phyloP scores from a whole-genome alignment of 495 filamentous ascomycete species.

The Penicillium tannophilum region DNA sequence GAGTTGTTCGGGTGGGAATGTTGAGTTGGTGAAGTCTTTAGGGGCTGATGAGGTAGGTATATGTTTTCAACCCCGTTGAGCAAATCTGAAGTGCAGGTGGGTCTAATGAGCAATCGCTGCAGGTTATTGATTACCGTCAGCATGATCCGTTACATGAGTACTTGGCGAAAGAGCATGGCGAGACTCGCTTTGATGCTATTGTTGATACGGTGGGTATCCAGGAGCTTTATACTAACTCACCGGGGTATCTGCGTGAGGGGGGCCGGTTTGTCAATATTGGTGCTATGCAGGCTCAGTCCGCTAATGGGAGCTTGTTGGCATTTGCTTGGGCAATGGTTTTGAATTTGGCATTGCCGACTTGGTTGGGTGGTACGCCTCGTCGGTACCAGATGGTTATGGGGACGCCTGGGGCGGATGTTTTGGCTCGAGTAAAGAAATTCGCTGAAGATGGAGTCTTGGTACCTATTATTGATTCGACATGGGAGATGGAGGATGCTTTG shows the following conservation, averaged over 20 bases:
- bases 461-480: conserved; percentile 1
- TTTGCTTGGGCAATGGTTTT: neutral
- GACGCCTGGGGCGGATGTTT: neutral
- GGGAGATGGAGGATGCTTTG: conserved; percentile 8
- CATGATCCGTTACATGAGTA: conserved; percentile 5
- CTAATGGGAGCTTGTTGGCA: neutral
- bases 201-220: conserved; percentile 4
- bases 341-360: neutral
- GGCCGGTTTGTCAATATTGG: conserved; percentile 9
- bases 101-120: neutral
- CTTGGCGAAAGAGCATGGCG: neutral
- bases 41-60: conserved; percentile 6
- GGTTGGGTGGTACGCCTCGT: neutral
- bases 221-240: neutral
- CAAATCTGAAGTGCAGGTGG: too few relatives aligned
- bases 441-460: neutral
- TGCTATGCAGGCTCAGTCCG: conserved; percentile 3
- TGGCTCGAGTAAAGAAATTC: neutral
- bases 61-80: neutral
- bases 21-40: neutral
- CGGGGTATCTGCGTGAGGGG: neutral
- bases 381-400: conserved; percentile 1
- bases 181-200: conserved; percentile 6
- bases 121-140: neutral
- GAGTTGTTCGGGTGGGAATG: neutral